Evolutionary conservation across 805 yeast species (phyloP).

Genomic region (Nakazawaea siamensis): DNA sequence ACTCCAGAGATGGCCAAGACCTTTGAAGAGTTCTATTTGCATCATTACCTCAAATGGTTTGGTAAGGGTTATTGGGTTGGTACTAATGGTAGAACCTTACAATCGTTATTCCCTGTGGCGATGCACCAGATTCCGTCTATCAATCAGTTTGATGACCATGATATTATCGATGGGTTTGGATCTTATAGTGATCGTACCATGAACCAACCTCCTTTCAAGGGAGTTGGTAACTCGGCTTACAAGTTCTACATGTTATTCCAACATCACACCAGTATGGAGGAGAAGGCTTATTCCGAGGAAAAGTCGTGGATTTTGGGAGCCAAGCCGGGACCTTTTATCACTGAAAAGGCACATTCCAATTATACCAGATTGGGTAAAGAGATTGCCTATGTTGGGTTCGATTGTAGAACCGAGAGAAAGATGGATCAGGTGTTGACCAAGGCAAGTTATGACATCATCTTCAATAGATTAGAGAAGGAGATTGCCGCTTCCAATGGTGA

Average conservation of each 20-base stretch:
- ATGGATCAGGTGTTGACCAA: slow-evolving; percentile 45
- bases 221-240: slow-evolving; percentile 74
- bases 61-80: slow-evolving; percentile 87
- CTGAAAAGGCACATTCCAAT: slow-evolving; percentile 56
- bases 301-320: slow-evolving; percentile 56
- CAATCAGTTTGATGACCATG: slow-evolving; percentile 91
- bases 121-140: slow-evolving; percentile 78
- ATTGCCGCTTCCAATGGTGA: slow-evolving; percentile 38
- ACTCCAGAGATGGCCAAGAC: slow-evolving; percentile 43
- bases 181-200: slow-evolving; percentile 74
- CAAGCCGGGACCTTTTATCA: slow-evolving; percentile 59
- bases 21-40: slow-evolving; percentile 58
- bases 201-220: slow-evolving; percentile 57
- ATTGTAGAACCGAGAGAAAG: slow-evolving; percentile 88
- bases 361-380: slow-evolving; percentile 69
- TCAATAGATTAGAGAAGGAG: slow-evolving; percentile 52
- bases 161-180: slow-evolving; percentile 94
- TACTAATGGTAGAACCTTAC: slow-evolving; percentile 52
- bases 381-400: slow-evolving; percentile 70
- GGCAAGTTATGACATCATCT: slow-evolving; percentile 52
- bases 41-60: slow-evolving; percentile 79
- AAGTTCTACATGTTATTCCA: slow-evolving; percentile 87
- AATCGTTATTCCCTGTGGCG: slow-evolving; percentile 63
- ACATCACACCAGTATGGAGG: slow-evolving; percentile 58
- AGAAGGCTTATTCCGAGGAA: slow-evolving; percentile 31